phyloP scores from a whole-genome alignment of 768 basidiomycete genomes.

The Clathrus columnatus region DNA sequence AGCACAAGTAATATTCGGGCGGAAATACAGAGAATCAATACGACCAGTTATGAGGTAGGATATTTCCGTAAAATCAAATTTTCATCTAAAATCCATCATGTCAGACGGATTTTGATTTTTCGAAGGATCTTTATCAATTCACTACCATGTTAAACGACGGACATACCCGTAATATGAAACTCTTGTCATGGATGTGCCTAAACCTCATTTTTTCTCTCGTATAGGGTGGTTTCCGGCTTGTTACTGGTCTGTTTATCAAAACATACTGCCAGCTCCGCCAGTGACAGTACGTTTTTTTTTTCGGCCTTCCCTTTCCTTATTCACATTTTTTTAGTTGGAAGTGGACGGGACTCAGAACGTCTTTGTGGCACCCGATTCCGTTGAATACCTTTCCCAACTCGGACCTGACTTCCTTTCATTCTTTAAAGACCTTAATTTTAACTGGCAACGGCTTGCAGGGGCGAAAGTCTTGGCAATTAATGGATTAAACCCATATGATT shows the following conservation, averaged over 20 bases:
- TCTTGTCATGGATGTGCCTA: not conserved
- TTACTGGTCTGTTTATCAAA: constrained; percentile 38
- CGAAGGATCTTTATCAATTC: constrained; percentile 45
- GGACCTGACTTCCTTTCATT: constrained; percentile 37
- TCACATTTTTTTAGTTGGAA: constrained; percentile 47
- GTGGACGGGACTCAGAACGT: constrained; percentile 37
- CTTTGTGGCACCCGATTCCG: constrained; percentile 47
- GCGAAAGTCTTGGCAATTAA: constrained; percentile 48
- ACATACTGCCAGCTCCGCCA: constrained; percentile 17
- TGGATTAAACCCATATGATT: constrained; percentile 42
- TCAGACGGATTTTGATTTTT: constrained; percentile 63
- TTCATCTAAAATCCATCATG: constrained; percentile 5
- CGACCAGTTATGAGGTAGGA: constrained; percentile 37
- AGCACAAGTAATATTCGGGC: constrained; percentile 45
- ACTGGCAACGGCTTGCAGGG: constrained; percentile 55
- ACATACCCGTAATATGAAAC: constrained; percentile 41
- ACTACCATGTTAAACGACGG: constrained; percentile 53
- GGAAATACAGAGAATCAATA: constrained; percentile 38
- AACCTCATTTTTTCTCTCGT: not conserved
- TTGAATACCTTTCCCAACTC: constrained; percentile 39
- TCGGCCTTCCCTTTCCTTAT: not conserved
- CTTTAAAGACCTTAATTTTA: constrained; percentile 40
- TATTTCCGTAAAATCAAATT: not conserved
- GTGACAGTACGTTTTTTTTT: constrained; percentile 16
- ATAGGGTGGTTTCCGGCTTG: constrained; percentile 50